Evolutionary conservation across 805 yeast genomes (phyloP).

Genomic region (Barnettozyma californica): DNA sequence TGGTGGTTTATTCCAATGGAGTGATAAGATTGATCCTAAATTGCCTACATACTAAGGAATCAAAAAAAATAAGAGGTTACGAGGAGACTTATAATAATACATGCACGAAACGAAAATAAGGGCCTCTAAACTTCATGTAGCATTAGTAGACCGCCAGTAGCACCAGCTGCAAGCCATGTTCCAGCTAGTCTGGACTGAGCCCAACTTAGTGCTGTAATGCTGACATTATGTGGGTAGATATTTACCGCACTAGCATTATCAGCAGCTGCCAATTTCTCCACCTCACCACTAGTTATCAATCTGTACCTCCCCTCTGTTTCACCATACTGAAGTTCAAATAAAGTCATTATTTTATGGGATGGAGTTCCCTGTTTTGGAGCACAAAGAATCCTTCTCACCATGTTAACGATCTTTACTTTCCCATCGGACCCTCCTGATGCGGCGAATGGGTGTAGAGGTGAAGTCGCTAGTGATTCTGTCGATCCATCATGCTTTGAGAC

Average conservation of each 20-base stretch:
- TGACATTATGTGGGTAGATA: conserved; percentile 45
- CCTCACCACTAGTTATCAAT: conserved; percentile 36
- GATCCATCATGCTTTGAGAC: conserved; percentile 38
- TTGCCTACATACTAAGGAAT: conserved; percentile 67
- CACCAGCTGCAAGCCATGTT: conserved; percentile 49
- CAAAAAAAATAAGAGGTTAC: background rate
- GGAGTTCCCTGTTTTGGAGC: conserved; percentile 28
- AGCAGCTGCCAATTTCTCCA: conserved; percentile 24
- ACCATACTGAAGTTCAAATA: conserved; percentile 38
- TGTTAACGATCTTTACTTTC: conserved; percentile 34
- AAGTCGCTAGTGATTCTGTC: conserved; percentile 34
- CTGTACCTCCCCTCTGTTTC: conserved; percentile 33
- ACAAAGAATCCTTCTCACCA: conserved; percentile 32
- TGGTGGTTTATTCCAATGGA: conserved; percentile 78
- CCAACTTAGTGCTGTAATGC: conserved; percentile 53
- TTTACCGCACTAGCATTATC: conserved; percentile 24
- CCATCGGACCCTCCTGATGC: conserved; percentile 50
- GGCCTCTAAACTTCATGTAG: conserved; percentile 12
- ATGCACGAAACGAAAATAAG: too few species aligned
- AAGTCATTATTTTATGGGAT: conserved; percentile 27
- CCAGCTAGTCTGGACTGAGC: conserved; percentile 40
- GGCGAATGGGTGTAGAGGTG: conserved; percentile 41
- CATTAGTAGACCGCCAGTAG: conserved; percentile 45
- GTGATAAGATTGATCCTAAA: conserved; percentile 47
- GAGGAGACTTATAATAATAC: too few species aligned